Evolutionary conservation across 2,329 filamentous ascomycete species (phyloP).

Genomic region (Botrytis deweyae): DNA sequence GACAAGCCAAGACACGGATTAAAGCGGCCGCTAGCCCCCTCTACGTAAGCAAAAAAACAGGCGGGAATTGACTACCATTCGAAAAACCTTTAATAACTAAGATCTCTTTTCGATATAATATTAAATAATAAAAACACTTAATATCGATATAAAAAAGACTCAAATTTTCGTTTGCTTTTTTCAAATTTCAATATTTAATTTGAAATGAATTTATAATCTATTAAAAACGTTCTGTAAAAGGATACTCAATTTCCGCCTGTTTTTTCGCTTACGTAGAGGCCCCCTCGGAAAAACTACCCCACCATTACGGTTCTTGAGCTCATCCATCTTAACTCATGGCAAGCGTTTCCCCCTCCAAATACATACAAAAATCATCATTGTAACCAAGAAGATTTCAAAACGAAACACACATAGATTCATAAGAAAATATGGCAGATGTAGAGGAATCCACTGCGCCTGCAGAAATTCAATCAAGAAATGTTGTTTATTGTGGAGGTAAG

Average conservation of each 20-base stretch:
- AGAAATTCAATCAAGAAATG: constrained; percentile 38
- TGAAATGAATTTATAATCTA: too few species aligned
- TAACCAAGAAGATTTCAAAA: not conserved
- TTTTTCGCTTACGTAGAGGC: not conserved
- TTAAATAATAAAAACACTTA: too few species aligned
- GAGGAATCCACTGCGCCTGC: constrained; percentile 27
- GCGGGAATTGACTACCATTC: too few species aligned
- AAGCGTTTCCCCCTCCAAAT: not conserved
- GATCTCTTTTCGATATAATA: too few species aligned
- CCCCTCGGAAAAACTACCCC: constrained; percentile 15
- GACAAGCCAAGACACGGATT: not conserved
- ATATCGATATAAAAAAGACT: too few species aligned
- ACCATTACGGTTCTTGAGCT: constrained; percentile 8
- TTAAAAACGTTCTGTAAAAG: too few species aligned
- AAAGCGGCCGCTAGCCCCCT: not conserved
- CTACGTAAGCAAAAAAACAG: too few species aligned
- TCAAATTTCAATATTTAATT: too few species aligned
- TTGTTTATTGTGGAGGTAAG: constrained; percentile 40
- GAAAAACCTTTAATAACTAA: too few species aligned
- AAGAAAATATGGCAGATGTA: constrained; percentile 35
- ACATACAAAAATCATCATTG: not conserved
- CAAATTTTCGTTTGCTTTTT: too few species aligned
- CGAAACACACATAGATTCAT: not conserved
- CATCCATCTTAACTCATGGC: not conserved
- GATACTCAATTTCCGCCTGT: too few species aligned